These are phyloP conservation scores for Magnolia sinica DNA, from an alignment of 164 flowering plant genomes.

Conservation along the genomic window DNA sequence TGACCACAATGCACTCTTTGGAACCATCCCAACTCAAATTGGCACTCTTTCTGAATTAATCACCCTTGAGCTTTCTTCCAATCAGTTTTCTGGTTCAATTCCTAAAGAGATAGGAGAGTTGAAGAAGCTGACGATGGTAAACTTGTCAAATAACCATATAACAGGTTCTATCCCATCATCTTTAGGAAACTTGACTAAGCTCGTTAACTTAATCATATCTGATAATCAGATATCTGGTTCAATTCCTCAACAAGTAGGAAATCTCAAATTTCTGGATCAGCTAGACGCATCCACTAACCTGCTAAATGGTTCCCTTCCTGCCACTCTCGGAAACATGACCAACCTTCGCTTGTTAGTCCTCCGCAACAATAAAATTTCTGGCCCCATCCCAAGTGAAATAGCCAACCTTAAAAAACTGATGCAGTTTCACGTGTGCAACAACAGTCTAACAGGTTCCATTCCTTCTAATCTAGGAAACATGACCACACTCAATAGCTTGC, in stretches of 20 bases:
- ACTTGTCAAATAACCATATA: background rate
- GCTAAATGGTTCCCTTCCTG: slow-evolving; percentile 2
- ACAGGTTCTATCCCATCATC: slow-evolving; percentile 18
- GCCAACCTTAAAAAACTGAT: slow-evolving; percentile 3
- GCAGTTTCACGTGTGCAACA: background rate
- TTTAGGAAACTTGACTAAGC: slow-evolving; percentile 22
- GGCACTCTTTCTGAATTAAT: background rate
- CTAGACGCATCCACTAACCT: background rate
- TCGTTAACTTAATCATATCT: slow-evolving; percentile 19
- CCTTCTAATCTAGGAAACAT: background rate
- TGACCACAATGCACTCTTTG: background rate
- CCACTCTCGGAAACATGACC: slow-evolving; percentile 17
- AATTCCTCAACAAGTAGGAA: slow-evolving; percentile 29
- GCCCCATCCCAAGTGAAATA: slow-evolving; percentile 19
- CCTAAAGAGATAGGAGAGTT: slow-evolving; percentile 7
- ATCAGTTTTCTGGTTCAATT: slow-evolving; percentile 12
- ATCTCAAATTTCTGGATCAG: slow-evolving; percentile 5
- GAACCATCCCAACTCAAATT: slow-evolving; percentile 17
- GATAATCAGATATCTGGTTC: slow-evolving; percentile 16
- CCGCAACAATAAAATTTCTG: slow-evolving; percentile 14
- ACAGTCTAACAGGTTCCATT: background rate
- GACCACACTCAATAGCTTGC: background rate
- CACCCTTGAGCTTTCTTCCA: background rate
- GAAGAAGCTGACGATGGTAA: slow-evolving; percentile 8
- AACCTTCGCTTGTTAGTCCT: slow-evolving; percentile 6